Conservation (phyloP, 2,329 filamentous ascomycete species). For the Leptosphaerulina australis region DNA sequence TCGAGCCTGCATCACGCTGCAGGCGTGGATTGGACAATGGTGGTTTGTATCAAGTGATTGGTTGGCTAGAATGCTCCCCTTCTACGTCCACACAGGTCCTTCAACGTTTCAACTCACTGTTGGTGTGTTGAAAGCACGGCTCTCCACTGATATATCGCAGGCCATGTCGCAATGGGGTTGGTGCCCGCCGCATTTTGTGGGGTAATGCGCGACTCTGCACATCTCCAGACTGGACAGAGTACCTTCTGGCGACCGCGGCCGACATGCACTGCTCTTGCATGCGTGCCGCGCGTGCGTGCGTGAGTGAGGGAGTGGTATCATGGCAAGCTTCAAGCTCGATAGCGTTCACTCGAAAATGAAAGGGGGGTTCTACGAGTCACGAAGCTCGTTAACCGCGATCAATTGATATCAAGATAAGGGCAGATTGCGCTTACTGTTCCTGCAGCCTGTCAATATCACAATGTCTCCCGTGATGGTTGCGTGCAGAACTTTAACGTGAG, state of each 20-base stretch:
- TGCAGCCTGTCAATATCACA: slow-evolving; percentile 31
- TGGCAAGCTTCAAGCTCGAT: background rate
- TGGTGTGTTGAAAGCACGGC: slow-evolving; percentile 11
- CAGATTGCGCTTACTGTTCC: slow-evolving; percentile 32
- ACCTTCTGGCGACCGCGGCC: slow-evolving; percentile 25
- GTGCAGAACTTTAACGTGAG: slow-evolving; percentile 19
- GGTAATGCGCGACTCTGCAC: slow-evolving; percentile 24
- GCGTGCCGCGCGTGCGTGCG: slow-evolving; percentile 17
- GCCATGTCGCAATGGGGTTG: slow-evolving; percentile 29
- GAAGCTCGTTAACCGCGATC: slow-evolving; percentile 17
- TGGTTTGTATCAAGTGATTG: background rate
- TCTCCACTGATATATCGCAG: slow-evolving; percentile 25
- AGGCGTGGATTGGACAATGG: slow-evolving; percentile 3
- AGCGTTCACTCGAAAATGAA: slow-evolving; percentile 4
- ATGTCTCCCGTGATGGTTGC: slow-evolving; percentile 19
- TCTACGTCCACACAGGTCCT: slow-evolving; percentile 9
- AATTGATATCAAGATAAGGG: slow-evolving; percentile 20
- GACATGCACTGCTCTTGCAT: slow-evolving; percentile 22
- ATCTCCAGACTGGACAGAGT: slow-evolving; percentile 17
- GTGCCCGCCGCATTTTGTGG: slow-evolving; percentile 30
- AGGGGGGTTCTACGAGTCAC: slow-evolving; percentile 10
- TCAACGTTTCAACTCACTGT: slow-evolving; percentile 17
- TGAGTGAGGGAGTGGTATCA: slow-evolving; percentile 14
- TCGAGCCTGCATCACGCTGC: background rate
- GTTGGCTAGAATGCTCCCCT: background rate